Conservation (phyloP, 2,329 filamentous ascomycete species). For the Albifimbria verrucaria region DNA sequence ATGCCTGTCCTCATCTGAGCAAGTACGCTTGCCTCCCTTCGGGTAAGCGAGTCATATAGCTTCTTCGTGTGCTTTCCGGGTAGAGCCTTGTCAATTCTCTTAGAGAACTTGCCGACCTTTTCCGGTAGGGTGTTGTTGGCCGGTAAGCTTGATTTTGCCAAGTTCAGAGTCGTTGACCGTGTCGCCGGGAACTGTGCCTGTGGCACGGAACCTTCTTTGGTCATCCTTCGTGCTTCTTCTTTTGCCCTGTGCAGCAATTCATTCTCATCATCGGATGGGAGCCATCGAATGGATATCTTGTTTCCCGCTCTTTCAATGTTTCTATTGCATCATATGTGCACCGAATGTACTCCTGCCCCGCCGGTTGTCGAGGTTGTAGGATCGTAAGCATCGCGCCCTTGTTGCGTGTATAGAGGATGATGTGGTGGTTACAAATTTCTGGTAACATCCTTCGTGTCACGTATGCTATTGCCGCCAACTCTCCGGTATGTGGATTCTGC, state of each 20-base stretch:
- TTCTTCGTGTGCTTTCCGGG: constrained; percentile 3
- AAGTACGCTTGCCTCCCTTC: too few relatives aligned
- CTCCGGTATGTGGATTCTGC: not conserved
- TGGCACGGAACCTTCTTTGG: not conserved
- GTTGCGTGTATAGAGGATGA: not conserved
- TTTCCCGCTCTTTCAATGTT: not conserved
- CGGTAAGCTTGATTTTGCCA: not conserved
- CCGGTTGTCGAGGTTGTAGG: not conserved
- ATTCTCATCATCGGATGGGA: not conserved
- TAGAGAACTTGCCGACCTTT: constrained; percentile 1
- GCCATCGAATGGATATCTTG: not conserved
- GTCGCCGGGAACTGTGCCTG: not conserved
- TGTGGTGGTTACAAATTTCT: not conserved
- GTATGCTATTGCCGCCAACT: not conserved
- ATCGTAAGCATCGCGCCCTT: not conserved
- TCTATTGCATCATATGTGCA: not conserved
- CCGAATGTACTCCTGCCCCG: not conserved
- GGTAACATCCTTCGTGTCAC: not conserved
- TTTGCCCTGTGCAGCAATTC: not conserved
- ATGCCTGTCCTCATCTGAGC: constrained; percentile 5
- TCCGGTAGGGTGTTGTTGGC: constrained; percentile 3
- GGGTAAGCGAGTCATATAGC: too few relatives aligned
- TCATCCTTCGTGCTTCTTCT: not conserved
- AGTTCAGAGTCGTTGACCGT: not conserved
- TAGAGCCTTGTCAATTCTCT: constrained; percentile 6